Evolutionary conservation across 371 early-diverging fungal genomes (phyloP).

Genomic region (Parasitella parasitica): DNA sequence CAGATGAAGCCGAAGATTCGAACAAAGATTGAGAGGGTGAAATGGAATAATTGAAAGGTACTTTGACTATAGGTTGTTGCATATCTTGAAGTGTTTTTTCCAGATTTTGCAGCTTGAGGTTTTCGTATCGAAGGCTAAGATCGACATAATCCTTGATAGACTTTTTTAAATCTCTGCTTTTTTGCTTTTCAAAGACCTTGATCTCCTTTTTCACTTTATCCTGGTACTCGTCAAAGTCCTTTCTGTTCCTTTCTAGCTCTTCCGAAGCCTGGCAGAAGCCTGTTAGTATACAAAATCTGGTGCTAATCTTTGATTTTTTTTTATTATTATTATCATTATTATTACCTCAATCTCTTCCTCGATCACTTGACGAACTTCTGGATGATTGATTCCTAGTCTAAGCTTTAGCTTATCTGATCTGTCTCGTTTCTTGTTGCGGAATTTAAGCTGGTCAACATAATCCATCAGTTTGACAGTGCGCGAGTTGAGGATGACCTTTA

Average conservation of each 20-base stretch:
- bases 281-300: background rate
- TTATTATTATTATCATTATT: background rate
- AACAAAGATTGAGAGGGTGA: constrained; percentile 1
- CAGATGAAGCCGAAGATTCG: constrained; percentile 5
- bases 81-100: constrained; percentile 53
- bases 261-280: constrained; percentile 28
- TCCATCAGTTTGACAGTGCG: constrained; percentile 57
- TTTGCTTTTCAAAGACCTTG: constrained; percentile 51
- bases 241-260: constrained; percentile 29
- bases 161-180: constrained; percentile 44
- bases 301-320: background rate
- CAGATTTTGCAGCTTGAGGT: constrained; percentile 44
- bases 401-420: constrained; percentile 47
- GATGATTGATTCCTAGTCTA: constrained; percentile 43
- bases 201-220: constrained; percentile 53
- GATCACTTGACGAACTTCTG: constrained; percentile 44
- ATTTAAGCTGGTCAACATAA: constrained; percentile 54
- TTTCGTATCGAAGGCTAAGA: constrained; percentile 50
- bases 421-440: constrained; percentile 48
- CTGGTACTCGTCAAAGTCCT: constrained; percentile 49
- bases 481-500: constrained; percentile 54
- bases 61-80: constrained; percentile 23
- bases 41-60: constrained; percentile 7
- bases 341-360: constrained; percentile 47
- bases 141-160: constrained; percentile 51